Conservation (phyloP, 768 basidiomycete genomes). For the Megacollybia marginata region DNA sequence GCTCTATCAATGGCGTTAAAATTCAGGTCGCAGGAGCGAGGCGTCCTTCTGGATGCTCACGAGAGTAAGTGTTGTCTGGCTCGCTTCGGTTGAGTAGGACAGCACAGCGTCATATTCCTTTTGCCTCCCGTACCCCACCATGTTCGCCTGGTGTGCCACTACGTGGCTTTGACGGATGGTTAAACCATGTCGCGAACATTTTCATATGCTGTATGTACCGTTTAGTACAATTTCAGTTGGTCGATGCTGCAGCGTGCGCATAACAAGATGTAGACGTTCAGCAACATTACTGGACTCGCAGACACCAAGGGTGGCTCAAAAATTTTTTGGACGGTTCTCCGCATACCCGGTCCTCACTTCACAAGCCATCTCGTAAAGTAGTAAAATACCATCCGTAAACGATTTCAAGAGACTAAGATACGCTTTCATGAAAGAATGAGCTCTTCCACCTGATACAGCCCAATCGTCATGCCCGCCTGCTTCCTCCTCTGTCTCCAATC, state of each 20-base stretch:
- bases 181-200: conserved; percentile 76
- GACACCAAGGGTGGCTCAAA: too few relatives aligned
- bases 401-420: too few relatives aligned
- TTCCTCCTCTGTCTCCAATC: conserved; percentile 52
- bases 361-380: too few relatives aligned
- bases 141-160: conserved; percentile 43
- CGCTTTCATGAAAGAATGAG: conserved; percentile 40
- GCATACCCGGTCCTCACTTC: too few relatives aligned
- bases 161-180: conserved; percentile 78
- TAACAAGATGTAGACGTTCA: too few relatives aligned
- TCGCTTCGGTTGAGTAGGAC: conserved; percentile 21
- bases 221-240: not conserved
- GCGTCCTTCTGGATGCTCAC: conserved; percentile 45
- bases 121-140: conserved; percentile 59
- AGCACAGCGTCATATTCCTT: conserved; percentile 63
- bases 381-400: too few relatives aligned
- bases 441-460: conserved; percentile 69
- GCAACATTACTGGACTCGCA: too few relatives aligned
- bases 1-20: conserved; percentile 56
- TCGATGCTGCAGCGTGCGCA: too few relatives aligned
- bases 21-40: conserved; percentile 77
- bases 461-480: conserved; percentile 45
- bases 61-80: conserved; percentile 33
- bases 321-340: too few relatives aligned
- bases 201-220: not conserved